Evolutionary conservation across 148 eudicot species (phyloP).

Genomic region (Silene uniflora): DNA sequence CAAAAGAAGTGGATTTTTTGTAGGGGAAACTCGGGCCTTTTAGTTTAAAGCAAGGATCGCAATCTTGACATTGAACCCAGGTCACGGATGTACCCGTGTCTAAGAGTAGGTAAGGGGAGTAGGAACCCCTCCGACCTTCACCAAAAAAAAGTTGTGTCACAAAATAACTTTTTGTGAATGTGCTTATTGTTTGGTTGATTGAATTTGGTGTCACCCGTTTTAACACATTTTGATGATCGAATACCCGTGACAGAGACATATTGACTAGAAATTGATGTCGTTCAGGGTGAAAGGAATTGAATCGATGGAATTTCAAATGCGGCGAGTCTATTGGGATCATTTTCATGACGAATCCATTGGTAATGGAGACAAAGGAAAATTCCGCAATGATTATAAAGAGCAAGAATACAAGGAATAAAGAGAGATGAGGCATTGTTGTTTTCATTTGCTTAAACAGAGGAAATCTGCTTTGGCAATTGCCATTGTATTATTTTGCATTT

Average conservation of each 20-base stretch:
- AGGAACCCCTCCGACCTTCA: not conserved
- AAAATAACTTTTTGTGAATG: not conserved
- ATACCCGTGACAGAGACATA: slow-evolving; percentile 18
- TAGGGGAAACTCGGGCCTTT: not conserved
- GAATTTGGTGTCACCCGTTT: not conserved
- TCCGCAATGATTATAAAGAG: not conserved
- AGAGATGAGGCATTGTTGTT: not conserved
- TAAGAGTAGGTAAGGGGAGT: not conserved
- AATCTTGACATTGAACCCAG: slow-evolving; percentile 7
- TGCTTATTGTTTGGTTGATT: not conserved
- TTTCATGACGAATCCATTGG: slow-evolving; percentile 16
- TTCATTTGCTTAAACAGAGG: not conserved
- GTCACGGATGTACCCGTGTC: not conserved
- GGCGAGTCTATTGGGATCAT: slow-evolving; percentile 27
- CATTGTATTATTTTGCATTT: not conserved
- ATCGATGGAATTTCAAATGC: slow-evolving; percentile 2
- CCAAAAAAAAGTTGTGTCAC: not conserved
- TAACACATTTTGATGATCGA: not conserved
- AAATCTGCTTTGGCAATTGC: not conserved
- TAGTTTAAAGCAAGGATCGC: not conserved
- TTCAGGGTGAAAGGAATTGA: not conserved
- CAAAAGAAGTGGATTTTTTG: not conserved
- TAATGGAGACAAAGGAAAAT: slow-evolving; percentile 6
- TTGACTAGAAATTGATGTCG: slow-evolving; percentile 10
- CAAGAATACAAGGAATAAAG: not conserved